phyloP scores from a whole-genome alignment of 1,284 basidiomycete genomes.

The Agroathelia rolfsii region DNA sequence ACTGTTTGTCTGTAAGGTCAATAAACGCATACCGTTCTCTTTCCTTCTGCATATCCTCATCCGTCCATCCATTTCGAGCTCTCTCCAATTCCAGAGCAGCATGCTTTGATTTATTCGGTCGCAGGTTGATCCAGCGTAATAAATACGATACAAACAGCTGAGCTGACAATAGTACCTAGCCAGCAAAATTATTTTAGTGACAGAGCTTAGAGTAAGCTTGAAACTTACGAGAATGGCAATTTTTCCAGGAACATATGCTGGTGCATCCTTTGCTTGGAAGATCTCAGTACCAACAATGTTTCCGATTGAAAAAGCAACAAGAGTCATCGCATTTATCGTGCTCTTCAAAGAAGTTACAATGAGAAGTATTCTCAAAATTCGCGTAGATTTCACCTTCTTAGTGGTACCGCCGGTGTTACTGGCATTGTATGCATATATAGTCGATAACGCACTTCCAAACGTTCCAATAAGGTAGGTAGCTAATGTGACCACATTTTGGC shows the following conservation, averaged over 20 bases:
- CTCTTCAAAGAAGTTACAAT: constrained; percentile 14
- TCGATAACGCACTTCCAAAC: constrained; percentile 50
- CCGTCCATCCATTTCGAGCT: constrained; percentile 40
- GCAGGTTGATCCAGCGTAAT: constrained; percentile 44
- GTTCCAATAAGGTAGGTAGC: constrained; percentile 48
- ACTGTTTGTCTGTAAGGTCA: constrained; percentile 57
- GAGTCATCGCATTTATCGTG: constrained; percentile 22
- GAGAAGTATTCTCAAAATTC: too few relatives aligned
- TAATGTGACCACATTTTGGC: constrained; percentile 13
- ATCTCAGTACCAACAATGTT: constrained; percentile 24
- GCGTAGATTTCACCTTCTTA: constrained; percentile 38
- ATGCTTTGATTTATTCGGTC: constrained; percentile 43
- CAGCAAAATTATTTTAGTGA: too few relatives aligned
- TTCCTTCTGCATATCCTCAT: constrained; percentile 44
- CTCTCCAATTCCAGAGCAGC: constrained; percentile 34
- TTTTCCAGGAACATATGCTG: constrained; percentile 25
- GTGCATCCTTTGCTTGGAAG: constrained; percentile 25
- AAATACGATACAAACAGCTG: constrained; percentile 41
- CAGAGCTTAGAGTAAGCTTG: too few relatives aligned
- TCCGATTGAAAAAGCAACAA: constrained; percentile 19
- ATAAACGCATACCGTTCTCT: constrained; percentile 50
- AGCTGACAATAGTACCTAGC: constrained; percentile 41
- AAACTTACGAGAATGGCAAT: constrained; percentile 21
- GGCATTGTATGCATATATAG: constrained; percentile 58
- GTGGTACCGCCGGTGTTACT: constrained; percentile 59